Base-by-base conservation (phyloP, 805 yeast species). In the Metschnikowia santaceciliae region DNA sequence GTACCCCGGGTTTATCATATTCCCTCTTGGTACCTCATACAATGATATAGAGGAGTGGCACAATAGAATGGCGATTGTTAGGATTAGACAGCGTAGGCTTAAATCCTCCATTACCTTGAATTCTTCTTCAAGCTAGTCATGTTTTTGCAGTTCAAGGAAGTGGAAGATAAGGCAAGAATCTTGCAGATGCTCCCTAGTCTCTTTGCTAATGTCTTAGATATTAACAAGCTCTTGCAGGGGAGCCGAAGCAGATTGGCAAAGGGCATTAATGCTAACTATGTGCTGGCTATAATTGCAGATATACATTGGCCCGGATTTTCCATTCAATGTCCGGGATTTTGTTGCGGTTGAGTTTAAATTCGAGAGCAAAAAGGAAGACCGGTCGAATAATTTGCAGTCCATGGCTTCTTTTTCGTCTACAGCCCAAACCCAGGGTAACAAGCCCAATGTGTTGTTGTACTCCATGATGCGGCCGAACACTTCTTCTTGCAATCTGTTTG, bases 111-210 rank as follows among this genome's bases (percentile, higher is more conserved):
- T 33, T 72, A 70, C 52, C 57, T 68, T 17, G 60, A 61, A 40
- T 57, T 65, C 33, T 70, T 58, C 46, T 48, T 71, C 52, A 50
- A 63, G 13, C 66, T 63, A 39, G 51, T 70, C 4, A 55, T 67
- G n/a, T 56, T 71, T 36, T 54, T 73, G n/a, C 76, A 74, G 53
- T 61, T 59, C 13, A 77, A 74, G 54, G 72, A 67, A n/a, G 26
- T 40, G n/a, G 54, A 53, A 22, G 61, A 62, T 15, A 49, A 39
- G 7, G 54, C 48, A 4, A 34, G 54, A 22, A 47, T 57, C 14
- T 36, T 49, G 14, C 33, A 50, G 33, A 49, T 57, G 5, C 33
- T 61, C 11, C 67, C 67, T 2, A 42, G 36, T 6, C 52, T 64
- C 8, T 57, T 62, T 26, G 39, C 58, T 3, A 57, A 55, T 36